Evolutionary conservation across 176 grass and related monocot species (phyloP).

Genomic region (Pharus latifolius): DNA sequence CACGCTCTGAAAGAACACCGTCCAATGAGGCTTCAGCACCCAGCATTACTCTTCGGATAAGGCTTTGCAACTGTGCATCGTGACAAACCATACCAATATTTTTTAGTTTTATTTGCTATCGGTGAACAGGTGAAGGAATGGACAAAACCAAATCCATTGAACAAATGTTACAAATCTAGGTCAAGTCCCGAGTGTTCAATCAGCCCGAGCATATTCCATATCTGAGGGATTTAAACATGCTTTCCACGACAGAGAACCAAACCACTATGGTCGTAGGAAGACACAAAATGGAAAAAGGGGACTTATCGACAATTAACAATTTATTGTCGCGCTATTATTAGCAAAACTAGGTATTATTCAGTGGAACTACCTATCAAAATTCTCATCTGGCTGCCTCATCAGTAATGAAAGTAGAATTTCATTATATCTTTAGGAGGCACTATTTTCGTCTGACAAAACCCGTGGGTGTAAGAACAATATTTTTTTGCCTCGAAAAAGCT

Average conservation of each 20-base stretch:
- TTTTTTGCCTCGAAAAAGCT: too few relatives aligned
- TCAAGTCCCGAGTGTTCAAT: not conserved
- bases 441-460: too few relatives aligned
- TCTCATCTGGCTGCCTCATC: too few relatives aligned
- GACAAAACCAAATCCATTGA: conserved; percentile 38
- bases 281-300: not conserved
- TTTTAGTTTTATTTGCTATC: conserved; percentile 22
- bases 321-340: not conserved
- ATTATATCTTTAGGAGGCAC: too few relatives aligned
- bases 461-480: too few relatives aligned
- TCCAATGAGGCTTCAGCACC: not conserved
- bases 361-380: too few relatives aligned
- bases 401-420: too few relatives aligned
- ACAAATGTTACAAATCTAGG: conserved; percentile 39
- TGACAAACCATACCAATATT: not conserved
- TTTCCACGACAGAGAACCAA: conserved; percentile 11
- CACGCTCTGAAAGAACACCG: conserved; percentile 14
- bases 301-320: not conserved
- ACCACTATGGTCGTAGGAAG: conserved; percentile 5
- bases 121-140: not conserved
- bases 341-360: too few relatives aligned
- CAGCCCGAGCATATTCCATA: conserved; percentile 27
- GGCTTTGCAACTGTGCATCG: conserved; percentile 8
- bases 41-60: conserved; percentile 33
- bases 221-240: not conserved